A percentile compares a stretch with the other conserved stretches of the same genome.
Evolutionary conservation across 1,284 basidiomycete species (phyloP).

Genomic region (Sanghuangporus sanghuang): DNA sequence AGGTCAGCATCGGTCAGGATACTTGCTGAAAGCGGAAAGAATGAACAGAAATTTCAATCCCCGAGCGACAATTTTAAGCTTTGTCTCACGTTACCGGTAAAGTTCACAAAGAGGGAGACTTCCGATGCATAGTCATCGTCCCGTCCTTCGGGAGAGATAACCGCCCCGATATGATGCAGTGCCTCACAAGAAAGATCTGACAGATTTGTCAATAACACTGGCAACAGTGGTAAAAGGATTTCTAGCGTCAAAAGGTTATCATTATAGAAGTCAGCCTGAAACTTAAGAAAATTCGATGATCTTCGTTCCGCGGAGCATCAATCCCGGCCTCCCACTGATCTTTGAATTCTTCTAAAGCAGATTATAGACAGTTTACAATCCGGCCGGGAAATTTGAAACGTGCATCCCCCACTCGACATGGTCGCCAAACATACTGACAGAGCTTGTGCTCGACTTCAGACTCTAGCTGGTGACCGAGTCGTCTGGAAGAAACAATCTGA

Average conservation of each 20-base stretch:
- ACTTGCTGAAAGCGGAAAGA: background rate
- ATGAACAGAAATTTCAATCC: background rate
- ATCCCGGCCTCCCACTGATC: slow-evolving; percentile 89
- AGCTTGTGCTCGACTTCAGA: slow-evolving; percentile 91
- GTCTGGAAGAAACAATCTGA: slow-evolving; percentile 72
- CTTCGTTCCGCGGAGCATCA: slow-evolving; percentile 84
- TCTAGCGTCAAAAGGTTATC: slow-evolving; percentile 9
- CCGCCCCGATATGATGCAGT: slow-evolving; percentile 6
- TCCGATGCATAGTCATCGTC: slow-evolving; percentile 21
- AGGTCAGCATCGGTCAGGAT: background rate
- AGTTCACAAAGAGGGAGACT: slow-evolving; percentile 50
- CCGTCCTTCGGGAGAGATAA: background rate
- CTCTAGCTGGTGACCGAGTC: slow-evolving; percentile 66
- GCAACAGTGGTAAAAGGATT: slow-evolving; percentile 53
- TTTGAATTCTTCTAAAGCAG: slow-evolving; percentile 94
- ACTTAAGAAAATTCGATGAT: slow-evolving; percentile 45
- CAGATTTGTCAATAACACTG: slow-evolving; percentile 95
- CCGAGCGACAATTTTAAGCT: background rate
- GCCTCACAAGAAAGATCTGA: slow-evolving; percentile 88
- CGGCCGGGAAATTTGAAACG: background rate
- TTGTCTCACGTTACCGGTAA: slow-evolving; percentile 41
- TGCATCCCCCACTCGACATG: slow-evolving; percentile 63
- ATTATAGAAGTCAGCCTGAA: background rate
- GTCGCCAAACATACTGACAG: slow-evolving; percentile 93
- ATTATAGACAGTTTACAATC: slow-evolving; percentile 25